Evolutionary conservation across 2,329 filamentous ascomycete genomes (phyloP).

Genomic region (Chaetoscypha palmicola): DNA sequence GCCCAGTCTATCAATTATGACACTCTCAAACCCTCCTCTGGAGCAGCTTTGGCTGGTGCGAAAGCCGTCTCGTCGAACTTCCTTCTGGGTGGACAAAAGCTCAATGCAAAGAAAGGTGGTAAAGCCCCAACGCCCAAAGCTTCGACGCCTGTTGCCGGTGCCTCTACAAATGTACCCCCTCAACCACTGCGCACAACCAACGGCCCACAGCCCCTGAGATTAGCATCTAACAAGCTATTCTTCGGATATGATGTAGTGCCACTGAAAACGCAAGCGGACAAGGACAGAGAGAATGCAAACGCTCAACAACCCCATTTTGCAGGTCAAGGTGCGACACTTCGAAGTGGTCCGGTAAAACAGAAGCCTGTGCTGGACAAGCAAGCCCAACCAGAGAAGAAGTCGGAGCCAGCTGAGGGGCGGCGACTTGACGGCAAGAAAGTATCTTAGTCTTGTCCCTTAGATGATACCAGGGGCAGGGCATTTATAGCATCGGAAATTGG

Average conservation of each 20-base stretch:
- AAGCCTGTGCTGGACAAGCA: conserved; percentile 38
- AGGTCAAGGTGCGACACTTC: conserved; percentile 76
- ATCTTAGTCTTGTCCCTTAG: not conserved
- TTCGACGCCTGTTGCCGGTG: conserved; percentile 61
- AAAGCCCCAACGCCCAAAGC: conserved; percentile 69
- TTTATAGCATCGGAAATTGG: not conserved
- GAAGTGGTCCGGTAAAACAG: conserved; percentile 58
- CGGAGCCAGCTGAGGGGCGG: conserved; percentile 8
- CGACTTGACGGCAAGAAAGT: conserved; percentile 11
- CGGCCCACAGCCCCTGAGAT: conserved; percentile 76
- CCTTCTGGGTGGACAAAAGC: conserved; percentile 67
- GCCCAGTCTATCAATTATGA: conserved; percentile 96
- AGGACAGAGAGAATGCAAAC: conserved; percentile 58
- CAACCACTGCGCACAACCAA: conserved; percentile 47
- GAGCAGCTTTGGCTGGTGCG: conserved; percentile 54
- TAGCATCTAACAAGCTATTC: conserved; percentile 87
- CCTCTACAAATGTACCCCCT: conserved; percentile 34
- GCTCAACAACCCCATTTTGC: conserved; percentile 67
- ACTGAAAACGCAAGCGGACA: conserved; percentile 69
- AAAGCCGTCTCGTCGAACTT: conserved; percentile 70
- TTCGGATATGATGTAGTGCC: conserved; percentile 94
- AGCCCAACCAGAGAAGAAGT: conserved; percentile 20
- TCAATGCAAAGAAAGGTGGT: conserved; percentile 75
- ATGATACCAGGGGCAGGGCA: too few species aligned
- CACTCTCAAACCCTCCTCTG: conserved; percentile 74